A percentile compares a stretch with the other conserved stretches of the same genome.
Conservation (phyloP, 1,139 yeast species). For the Yamadazyma triangularis region DNA sequence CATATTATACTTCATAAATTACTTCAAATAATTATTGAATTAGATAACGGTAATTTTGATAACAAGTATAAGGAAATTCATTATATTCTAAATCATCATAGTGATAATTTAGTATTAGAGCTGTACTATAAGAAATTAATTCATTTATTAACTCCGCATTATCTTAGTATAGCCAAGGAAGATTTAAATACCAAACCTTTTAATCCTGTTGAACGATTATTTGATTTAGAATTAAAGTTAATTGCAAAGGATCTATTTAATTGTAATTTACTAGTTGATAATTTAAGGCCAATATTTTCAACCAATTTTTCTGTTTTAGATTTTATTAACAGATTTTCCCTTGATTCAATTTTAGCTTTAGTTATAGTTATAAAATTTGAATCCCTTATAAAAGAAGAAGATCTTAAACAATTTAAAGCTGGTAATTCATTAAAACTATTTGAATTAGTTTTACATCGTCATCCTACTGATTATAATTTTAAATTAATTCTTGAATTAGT, state of each 20-base stretch:
- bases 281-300: background rate
- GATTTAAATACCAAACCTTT: background rate
- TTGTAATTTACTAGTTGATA: conserved; percentile 4
- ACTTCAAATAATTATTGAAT: conserved; percentile 48
- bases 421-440: conserved; percentile 20
- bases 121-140: background rate
- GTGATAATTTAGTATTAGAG: conserved; percentile 8
- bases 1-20: too few species aligned
- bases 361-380: background rate
- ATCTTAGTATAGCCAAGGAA: background rate
- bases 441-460: conserved; percentile 26
- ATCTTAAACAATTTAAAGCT: conserved; percentile 23
- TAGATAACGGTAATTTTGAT: conserved; percentile 38
- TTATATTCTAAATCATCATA: conserved; percentile 36
- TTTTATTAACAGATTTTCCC: conserved; percentile 6
- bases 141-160: background rate
- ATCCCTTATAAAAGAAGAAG: conserved; percentile 8
- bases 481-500: background rate
- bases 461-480: background rate
- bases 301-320: conserved; percentile 1
- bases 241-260: conserved; percentile 11
- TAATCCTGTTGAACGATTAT: background rate
- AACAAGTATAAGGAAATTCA: conserved; percentile 44
- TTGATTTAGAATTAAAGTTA: background rate
- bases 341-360: conserved; percentile 1